phyloP scores from a whole-genome alignment of 2,329 filamentous ascomycete species.

The Alternaria brassicicola region DNA sequence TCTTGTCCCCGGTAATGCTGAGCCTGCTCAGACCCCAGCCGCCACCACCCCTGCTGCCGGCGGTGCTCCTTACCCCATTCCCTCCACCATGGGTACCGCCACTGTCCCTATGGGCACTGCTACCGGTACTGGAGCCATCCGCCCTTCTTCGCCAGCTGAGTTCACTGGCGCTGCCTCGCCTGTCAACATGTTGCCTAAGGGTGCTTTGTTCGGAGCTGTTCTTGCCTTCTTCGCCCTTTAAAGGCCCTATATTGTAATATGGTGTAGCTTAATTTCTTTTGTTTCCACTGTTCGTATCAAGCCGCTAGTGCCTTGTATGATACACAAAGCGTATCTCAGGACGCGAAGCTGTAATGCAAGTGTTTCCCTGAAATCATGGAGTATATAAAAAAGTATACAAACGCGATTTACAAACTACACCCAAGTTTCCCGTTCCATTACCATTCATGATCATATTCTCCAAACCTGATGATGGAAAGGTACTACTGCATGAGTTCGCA shows the following conservation, averaged over 20 bases:
- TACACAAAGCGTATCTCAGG: background rate
- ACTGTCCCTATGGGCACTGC: conserved; percentile 20
- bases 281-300: conserved; percentile 1
- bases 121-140: conserved; percentile 32
- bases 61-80: conserved; percentile 31
- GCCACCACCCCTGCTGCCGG: conserved; percentile 16
- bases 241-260: conserved; percentile 12
- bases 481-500: background rate
- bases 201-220: conserved; percentile 36
- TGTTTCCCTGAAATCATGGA: background rate
- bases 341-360: background rate
- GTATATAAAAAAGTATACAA: background rate
- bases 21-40: conserved; percentile 41
- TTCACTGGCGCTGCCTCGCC: conserved; percentile 46
- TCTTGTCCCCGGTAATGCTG: conserved; percentile 42
- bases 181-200: conserved; percentile 28
- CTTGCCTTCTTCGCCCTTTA: conserved; percentile 46
- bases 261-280: background rate
- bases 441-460: background rate
- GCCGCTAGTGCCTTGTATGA: background rate
- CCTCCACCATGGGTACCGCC: conserved; percentile 32
- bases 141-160: conserved; percentile 29
- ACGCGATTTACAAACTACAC: background rate
- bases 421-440: background rate
- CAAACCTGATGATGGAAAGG: background rate